Evolutionary conservation across 352 stramenopile species (phyloP), one percentile per base, ranked within the genome.

Genomic region (Thalassiosira exigua): DNA sequence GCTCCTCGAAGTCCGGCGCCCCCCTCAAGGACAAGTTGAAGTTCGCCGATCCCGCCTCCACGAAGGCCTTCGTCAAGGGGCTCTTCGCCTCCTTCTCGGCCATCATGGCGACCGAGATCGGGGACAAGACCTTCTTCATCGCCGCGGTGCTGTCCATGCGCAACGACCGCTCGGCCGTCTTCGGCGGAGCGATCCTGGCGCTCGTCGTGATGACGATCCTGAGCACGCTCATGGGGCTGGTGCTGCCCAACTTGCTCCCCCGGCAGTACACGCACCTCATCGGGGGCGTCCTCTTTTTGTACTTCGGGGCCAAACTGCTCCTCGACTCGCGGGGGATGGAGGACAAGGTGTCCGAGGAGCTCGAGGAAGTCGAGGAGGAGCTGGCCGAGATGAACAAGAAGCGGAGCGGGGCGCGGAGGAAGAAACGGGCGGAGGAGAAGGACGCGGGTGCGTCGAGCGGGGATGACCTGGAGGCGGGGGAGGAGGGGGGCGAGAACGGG

Each of bases 71-170:
- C 36, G 3, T 83, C 51, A 83, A 83, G 24, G 75, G 33, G 2
- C 69, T 78, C 24, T 30, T 83, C 30, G 67, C 75, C 12, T 78
- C 66, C 26, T 83, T 83, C 50, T 83, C 75, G 3, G 75, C 75
- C 0, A 99, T 99, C 88, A 96, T 98, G 79, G 97, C 97, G 24
- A 99, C 97, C 0, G 97, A 99, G 91, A 97, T 99, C 69, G 97
- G 97, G 42, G 97, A 99, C 90, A 99, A 99, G 85, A 99, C 97
- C 17, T 99, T 99, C 79, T 99, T 99, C 86, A 99, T 99, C 75
- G 96, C 96, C 0, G 97, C 96, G 12, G 97, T 99, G 64, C 81
- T 99, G 75, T 97, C 93, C 58, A 99, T 99, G 97, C 96, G 96
- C 72, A 93, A 98, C 84, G 87, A 84, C 79, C 94, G 97, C 52